These are phyloP conservation scores for Opeltia flavorubescens DNA, from an alignment of 495 filamentous ascomycete species.

Conservation along the genomic window DNA sequence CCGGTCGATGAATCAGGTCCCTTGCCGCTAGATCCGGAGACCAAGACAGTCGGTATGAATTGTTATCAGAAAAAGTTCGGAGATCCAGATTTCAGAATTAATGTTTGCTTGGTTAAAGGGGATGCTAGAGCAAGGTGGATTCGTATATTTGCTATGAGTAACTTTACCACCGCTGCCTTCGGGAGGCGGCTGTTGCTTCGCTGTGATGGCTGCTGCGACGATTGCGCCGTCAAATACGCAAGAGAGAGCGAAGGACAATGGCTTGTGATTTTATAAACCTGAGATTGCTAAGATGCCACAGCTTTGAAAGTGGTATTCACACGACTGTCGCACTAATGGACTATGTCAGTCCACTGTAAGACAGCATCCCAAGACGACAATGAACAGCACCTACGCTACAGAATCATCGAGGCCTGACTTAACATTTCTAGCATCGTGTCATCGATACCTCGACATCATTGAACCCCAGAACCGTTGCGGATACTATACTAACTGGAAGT, in stretches of 20 bases:
- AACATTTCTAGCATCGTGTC: too few species aligned
- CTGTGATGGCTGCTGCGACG: conserved; percentile 6
- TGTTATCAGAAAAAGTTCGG: neutral
- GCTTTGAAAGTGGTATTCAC: too few species aligned
- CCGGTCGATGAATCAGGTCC: too few species aligned
- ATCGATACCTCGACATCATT: too few species aligned
- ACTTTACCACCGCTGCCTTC: neutral
- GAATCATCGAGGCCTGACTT: too few species aligned
- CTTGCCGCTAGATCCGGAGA: conserved; percentile 1
- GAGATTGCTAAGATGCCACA: too few species aligned
- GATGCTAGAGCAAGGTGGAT: conserved; percentile 8
- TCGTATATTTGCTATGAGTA: conserved; percentile 1
- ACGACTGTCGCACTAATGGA: too few species aligned
- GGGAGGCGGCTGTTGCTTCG: conserved; percentile 7
- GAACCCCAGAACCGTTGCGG: too few species aligned
- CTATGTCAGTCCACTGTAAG: too few species aligned
- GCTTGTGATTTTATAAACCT: conserved; percentile 6
- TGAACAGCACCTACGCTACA: too few species aligned
- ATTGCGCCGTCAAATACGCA: conserved; percentile 6
- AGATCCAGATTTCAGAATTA: neutral
- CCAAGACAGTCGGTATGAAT: conserved; percentile 2
- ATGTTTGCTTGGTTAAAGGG: conserved; percentile 10
- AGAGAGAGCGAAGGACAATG: conserved; percentile 4
- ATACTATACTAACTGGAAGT: too few species aligned
- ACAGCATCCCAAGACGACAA: too few species aligned